Percentiles rank a stretch among this genome's conserved stretches.
These are phyloP conservation scores for Meripilus lineatus DNA, from an alignment of 1,284 basidiomycete species.

Conservation along the genomic window DNA sequence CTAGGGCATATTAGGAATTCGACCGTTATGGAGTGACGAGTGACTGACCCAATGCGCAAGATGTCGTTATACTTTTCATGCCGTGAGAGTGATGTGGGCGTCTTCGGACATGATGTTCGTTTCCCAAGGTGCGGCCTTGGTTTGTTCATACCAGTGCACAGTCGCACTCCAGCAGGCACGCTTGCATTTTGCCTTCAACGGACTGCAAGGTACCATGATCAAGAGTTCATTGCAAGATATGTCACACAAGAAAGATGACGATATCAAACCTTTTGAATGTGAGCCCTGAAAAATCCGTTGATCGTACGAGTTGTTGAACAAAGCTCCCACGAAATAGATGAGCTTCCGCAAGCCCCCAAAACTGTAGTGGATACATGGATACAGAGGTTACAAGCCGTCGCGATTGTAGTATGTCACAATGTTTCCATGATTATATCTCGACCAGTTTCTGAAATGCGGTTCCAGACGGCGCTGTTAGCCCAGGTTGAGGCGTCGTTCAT, in stretches of 20 bases:
- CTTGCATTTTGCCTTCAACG: too few relatives aligned
- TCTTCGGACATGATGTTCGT: too few relatives aligned
- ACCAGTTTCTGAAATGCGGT: not conserved
- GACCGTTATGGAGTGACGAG: too few relatives aligned
- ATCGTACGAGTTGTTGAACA: not conserved
- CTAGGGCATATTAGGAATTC: too few relatives aligned
- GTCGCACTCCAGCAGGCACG: too few relatives aligned
- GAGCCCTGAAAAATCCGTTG: not conserved
- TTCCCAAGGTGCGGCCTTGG: too few relatives aligned
- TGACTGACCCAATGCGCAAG: too few relatives aligned
- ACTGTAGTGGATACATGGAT: conserved; percentile 5
- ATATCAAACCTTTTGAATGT: conserved; percentile 8
- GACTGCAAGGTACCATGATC: too few relatives aligned
- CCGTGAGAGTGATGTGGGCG: too few relatives aligned
- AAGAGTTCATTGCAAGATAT: too few relatives aligned
- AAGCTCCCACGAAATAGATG: conserved; percentile 1
- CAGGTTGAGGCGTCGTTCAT: conserved; percentile 6
- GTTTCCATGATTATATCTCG: not conserved
- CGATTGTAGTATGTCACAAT: conserved; percentile 4
- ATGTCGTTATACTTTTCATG: too few relatives aligned
- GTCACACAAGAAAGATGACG: not conserved
- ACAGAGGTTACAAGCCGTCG: conserved; percentile 5
- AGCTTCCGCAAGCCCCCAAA: conserved; percentile 2
- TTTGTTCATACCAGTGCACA: too few relatives aligned
- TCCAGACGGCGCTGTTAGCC: conserved; percentile 6